A percentile compares a stretch with the other conserved stretches of the same genome.
These are phyloP conservation scores for Populus tremula DNA, from an alignment of 345 rosid genomes.

Conservation along the genomic window DNA sequence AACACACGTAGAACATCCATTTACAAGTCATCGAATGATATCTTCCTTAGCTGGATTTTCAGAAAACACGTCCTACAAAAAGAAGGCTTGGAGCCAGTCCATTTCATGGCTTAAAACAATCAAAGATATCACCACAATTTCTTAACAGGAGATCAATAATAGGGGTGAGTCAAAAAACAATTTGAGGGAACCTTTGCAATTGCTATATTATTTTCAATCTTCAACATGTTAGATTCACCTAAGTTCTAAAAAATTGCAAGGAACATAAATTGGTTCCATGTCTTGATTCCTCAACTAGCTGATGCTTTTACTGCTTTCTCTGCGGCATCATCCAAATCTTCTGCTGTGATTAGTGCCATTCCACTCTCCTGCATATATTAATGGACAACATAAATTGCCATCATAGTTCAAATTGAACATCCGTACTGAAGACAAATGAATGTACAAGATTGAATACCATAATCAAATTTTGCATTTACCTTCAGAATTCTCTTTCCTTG, in stretches of 20 bases:
- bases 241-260: neutral
- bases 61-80: neutral
- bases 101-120: neutral
- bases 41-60: neutral
- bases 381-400: neutral
- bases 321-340: slow-evolving; percentile 96
- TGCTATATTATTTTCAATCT: slow-evolving; percentile 14
- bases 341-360: slow-evolving; percentile 83
- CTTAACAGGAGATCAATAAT: neutral
- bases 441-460: neutral
- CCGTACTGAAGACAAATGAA: neutral
- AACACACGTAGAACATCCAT: neutral
- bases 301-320: slow-evolving; percentile 79
- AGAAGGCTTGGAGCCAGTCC: neutral
- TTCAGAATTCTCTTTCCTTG: slow-evolving; percentile 91
- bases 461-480: slow-evolving; percentile 38
- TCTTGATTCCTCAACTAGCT: slow-evolving; percentile 10
- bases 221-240: neutral
- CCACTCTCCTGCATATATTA: slow-evolving; percentile 72
- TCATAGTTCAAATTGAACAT: neutral
- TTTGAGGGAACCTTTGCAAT: neutral
- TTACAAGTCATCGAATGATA: neutral
- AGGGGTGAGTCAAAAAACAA: neutral
- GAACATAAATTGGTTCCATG: neutral
- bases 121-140: neutral